phyloP scores from a whole-genome alignment of 1,284 basidiomycete species.

The Malassezia yamatoensis region DNA sequence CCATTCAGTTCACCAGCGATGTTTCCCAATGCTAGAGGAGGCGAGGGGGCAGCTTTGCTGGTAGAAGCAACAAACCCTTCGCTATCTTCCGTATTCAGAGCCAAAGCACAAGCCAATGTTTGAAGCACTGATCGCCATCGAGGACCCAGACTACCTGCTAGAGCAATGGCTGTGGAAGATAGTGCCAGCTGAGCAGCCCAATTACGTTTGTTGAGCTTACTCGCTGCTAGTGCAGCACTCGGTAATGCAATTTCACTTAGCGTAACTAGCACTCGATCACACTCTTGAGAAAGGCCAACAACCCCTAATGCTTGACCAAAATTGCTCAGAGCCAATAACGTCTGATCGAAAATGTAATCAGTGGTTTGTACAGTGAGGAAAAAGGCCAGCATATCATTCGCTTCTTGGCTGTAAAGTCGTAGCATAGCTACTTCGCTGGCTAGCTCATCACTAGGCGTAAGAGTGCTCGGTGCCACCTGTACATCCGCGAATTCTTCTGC shows the following conservation, averaged over 20 bases:
- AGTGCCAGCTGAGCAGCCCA: slow-evolving; percentile 78
- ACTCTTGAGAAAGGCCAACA: slow-evolving; percentile 67
- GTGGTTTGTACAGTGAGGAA: slow-evolving; percentile 77
- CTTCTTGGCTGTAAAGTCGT: slow-evolving; percentile 73
- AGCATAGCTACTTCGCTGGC: slow-evolving; percentile 64
- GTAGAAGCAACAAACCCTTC: background rate
- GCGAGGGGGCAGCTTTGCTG: background rate
- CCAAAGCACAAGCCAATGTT: slow-evolving; percentile 27
- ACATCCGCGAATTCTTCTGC: slow-evolving; percentile 51
- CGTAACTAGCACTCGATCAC: slow-evolving; percentile 83
- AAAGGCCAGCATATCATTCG: slow-evolving; percentile 78
- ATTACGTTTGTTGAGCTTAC: slow-evolving; percentile 71
- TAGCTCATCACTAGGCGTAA: slow-evolving; percentile 45
- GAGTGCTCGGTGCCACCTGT: background rate
- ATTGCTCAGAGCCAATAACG: slow-evolving; percentile 67
- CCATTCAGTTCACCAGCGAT: background rate
- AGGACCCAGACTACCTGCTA: slow-evolving; percentile 70
- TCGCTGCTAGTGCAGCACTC: slow-evolving; percentile 3
- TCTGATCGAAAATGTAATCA: slow-evolving; percentile 74
- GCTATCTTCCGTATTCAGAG: background rate
- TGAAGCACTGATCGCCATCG: slow-evolving; percentile 88
- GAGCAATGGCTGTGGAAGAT: slow-evolving; percentile 65
- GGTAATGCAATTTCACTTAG: slow-evolving; percentile 10
- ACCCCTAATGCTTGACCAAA: slow-evolving; percentile 83
- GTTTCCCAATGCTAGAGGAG: background rate